Evolutionary conservation across 805 yeast species (phyloP), one percentile per base, ranked within the genome.

Genomic region (Hanseniaspora mollemarum): DNA sequence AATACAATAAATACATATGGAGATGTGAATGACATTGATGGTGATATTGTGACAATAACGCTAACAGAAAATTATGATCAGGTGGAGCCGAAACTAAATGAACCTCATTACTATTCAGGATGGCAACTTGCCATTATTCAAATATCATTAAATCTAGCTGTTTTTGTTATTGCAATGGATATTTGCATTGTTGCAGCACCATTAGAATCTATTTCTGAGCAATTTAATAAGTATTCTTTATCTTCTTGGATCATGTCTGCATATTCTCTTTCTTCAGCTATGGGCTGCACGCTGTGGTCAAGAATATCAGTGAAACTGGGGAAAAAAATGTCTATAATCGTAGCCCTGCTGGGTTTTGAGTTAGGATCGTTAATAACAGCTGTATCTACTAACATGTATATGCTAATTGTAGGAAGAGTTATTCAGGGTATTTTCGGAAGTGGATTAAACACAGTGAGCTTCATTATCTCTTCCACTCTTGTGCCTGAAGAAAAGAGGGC

Each of bases 361-460:
- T 61, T 73, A 4, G 88, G 88, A 0, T 78, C 85, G 0, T 65
- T 80, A 51, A 63, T 81, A 9, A 66, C 75, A 52, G 88, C 83
- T 1, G 56, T 74, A 5, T 63, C 86, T 0, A 62, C 58, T 16
- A 68, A 70, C 33, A 79, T 83, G 78, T 67, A 72, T 51, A 73
- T 75, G 71, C 62, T 83, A 40, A 79, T 83, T 52, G 86, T 79
- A 2, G 88, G 87, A 0, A 71, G 94, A 57, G 80, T 77, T 6
- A 65, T 83, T 18, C 77, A 78, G 51, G 92, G 92, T 46, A 59
- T 77, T 24, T 90, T 87, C 13, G 87, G 80, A 12, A 82, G 84
- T 40, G 84, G 83, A 24, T 71, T 81, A 40, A 78, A 75, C 56
- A 68, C 80, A 1, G 65, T 79, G 61, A 74, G 73, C 5, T 70